These are phyloP conservation scores for Lindgomyces ingoldianus DNA, from an alignment of 495 filamentous ascomycete genomes.

Conservation along the genomic window DNA sequence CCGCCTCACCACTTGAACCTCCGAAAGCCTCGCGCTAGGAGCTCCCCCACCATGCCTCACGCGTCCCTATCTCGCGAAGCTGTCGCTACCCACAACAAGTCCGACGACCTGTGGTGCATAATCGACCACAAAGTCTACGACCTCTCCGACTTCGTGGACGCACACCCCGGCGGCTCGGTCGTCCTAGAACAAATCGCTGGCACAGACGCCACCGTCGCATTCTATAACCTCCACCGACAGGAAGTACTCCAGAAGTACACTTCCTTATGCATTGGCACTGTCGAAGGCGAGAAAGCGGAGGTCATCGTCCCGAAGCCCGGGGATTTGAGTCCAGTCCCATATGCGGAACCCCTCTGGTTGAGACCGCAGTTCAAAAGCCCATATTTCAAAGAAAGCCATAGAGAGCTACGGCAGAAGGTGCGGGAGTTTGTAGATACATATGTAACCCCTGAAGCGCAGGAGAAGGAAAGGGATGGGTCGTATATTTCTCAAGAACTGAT, in stretches of 20 bases:
- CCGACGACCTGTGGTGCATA: slow-evolving; percentile 69
- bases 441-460: slow-evolving; percentile 72
- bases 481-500: slow-evolving; percentile 77
- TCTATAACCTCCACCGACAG: slow-evolving; percentile 92
- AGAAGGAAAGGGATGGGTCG: slow-evolving; percentile 74
- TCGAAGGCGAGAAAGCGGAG: slow-evolving; percentile 73
- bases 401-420: slow-evolving; percentile 67
- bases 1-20: background rate
- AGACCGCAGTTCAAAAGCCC: slow-evolving; percentile 76
- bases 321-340: slow-evolving; percentile 73
- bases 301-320: slow-evolving; percentile 70
- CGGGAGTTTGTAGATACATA: slow-evolving; percentile 73
- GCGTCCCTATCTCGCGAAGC: slow-evolving; percentile 67
- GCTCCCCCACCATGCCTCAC: slow-evolving; percentile 31
- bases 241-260: slow-evolving; percentile 81
- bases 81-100: slow-evolving; percentile 80
- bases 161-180: slow-evolving; percentile 82
- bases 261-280: slow-evolving; percentile 71
- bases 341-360: slow-evolving; percentile 81
- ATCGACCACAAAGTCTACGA: slow-evolving; percentile 93
- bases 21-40: no score
- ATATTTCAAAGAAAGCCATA: slow-evolving; percentile 79
- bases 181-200: slow-evolving; percentile 84
- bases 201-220: slow-evolving; percentile 80
- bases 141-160: slow-evolving; percentile 86